A percentile compares a stretch with the other conserved stretches of the same genome.
These are phyloP conservation scores for Plasmodium coatneyi DNA, from an alignment of 169 alveolate species.

Conservation along the genomic window DNA sequence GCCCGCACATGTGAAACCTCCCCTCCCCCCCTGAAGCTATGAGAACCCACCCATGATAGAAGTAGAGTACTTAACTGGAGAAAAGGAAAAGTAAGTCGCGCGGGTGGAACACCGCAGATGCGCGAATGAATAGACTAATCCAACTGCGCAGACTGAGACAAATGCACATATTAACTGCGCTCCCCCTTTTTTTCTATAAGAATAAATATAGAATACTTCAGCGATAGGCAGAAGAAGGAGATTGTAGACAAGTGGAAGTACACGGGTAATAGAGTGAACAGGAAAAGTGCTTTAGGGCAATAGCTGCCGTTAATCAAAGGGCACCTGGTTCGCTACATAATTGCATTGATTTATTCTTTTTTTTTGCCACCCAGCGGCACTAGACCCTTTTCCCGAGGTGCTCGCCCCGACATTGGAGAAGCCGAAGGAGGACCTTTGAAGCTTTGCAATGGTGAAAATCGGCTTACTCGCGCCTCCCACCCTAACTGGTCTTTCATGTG, in stretches of 20 bases:
- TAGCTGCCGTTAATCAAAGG: background rate
- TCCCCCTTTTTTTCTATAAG: background rate
- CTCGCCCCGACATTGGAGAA: slow-evolving; percentile 53
- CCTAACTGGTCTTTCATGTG: background rate
- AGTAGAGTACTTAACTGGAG: slow-evolving; percentile 63
- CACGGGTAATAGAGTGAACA: slow-evolving; percentile 18
- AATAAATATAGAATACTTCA: slow-evolving; percentile 67
- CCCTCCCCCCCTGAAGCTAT: slow-evolving; percentile 18
- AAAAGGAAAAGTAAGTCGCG: background rate
- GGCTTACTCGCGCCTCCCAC: background rate
- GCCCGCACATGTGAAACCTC: background rate
- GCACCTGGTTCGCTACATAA: background rate
- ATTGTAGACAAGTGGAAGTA: slow-evolving; percentile 56
- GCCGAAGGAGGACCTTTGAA: slow-evolving; percentile 19
- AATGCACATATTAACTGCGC: background rate
- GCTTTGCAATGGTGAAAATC: background rate
- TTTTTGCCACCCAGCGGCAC: slow-evolving; percentile 2
- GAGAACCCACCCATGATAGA: slow-evolving; percentile 73
- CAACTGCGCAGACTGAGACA: background rate
- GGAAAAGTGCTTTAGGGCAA: background rate
- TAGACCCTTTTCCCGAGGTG: slow-evolving; percentile 52
- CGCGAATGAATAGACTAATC: background rate
- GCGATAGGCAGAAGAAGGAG: slow-evolving; percentile 49
- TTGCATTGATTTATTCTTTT: background rate
- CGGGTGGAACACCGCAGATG: background rate